Percentiles rank a stretch among this genome's conserved stretches.
Evolutionary conservation across 202 grass and related monocot genomes (phyloP).

Genomic region (Zizania palustris): DNA sequence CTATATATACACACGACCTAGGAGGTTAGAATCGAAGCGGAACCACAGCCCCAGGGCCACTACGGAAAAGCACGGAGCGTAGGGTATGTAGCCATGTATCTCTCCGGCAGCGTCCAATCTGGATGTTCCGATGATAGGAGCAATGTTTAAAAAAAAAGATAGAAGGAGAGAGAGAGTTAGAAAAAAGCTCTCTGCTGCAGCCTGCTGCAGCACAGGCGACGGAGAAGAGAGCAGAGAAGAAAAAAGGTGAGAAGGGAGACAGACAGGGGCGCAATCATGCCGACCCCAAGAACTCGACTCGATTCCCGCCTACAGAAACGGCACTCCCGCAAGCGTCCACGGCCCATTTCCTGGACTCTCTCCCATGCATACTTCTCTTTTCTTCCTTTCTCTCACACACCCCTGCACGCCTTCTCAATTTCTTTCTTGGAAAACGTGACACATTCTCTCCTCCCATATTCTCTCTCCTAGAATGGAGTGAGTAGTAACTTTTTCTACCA

Average conservation of each 20-base stretch:
- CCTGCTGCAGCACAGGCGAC: background rate
- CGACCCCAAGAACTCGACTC: slow-evolving; percentile 15
- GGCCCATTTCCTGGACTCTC: slow-evolving; percentile 35
- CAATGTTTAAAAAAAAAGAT: background rate
- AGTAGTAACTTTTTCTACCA: slow-evolving; percentile 18
- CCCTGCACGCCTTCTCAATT: slow-evolving; percentile 44
- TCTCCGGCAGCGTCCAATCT: slow-evolving; percentile 10
- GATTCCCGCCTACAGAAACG: slow-evolving; percentile 49
- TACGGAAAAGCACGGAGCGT: background rate
- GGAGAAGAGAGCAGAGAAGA: background rate
- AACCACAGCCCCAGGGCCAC: background rate
- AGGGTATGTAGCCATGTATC: background rate
- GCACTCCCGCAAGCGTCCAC: slow-evolving; percentile 48
- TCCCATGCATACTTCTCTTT: background rate
- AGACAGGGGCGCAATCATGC: slow-evolving; percentile 53
- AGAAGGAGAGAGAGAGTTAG: background rate
- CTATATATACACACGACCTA: background rate
- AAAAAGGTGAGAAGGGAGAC: slow-evolving; percentile 30
- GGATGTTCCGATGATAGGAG: slow-evolving; percentile 14
- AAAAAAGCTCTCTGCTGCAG: background rate
- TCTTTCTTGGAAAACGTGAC: slow-evolving; percentile 48
- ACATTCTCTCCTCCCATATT: slow-evolving; percentile 49
- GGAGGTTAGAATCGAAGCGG: background rate
- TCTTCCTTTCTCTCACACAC: slow-evolving; percentile 15
- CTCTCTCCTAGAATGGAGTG: slow-evolving; percentile 7